phyloP scores from a whole-genome alignment of 495 filamentous ascomycete species.

The Tuber aestivum region DNA sequence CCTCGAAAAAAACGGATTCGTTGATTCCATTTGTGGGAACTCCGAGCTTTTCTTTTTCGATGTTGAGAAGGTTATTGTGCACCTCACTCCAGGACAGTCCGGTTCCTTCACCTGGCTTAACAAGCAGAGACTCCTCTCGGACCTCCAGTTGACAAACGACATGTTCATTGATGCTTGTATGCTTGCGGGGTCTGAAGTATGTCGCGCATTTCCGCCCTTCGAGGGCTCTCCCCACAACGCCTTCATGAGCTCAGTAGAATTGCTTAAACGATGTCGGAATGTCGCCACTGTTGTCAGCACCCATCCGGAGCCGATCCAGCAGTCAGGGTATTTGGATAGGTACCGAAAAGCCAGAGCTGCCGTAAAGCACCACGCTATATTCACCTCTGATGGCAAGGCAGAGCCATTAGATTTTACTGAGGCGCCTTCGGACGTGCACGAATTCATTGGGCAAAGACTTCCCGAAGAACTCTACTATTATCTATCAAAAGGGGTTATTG shows the following conservation, averaged over 20 bases:
- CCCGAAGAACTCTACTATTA: slow-evolving; percentile 92
- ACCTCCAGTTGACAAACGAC: slow-evolving; percentile 61
- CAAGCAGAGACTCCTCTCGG: slow-evolving; percentile 62
- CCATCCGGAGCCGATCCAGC: slow-evolving; percentile 58
- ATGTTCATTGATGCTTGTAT: slow-evolving; percentile 78
- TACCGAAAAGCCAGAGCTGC: slow-evolving; percentile 77
- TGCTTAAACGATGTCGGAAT: slow-evolving; percentile 45
- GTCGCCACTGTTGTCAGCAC: slow-evolving; percentile 61
- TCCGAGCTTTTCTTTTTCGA: slow-evolving; percentile 86
- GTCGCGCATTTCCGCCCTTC: slow-evolving; percentile 70
- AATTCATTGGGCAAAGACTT: slow-evolving; percentile 80
- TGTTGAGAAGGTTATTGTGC: slow-evolving; percentile 73
- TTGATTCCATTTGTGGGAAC: slow-evolving; percentile 74
- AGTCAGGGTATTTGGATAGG: slow-evolving; percentile 71
- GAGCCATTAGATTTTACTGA: slow-evolving; percentile 62
- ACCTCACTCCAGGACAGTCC: slow-evolving; percentile 60
- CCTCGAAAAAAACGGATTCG: slow-evolving; percentile 63
- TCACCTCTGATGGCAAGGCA: slow-evolving; percentile 68
- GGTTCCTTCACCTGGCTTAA: slow-evolving; percentile 64
- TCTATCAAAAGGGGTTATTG: slow-evolving; percentile 72
- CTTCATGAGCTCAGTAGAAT: slow-evolving; percentile 33
- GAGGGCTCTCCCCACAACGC: slow-evolving; percentile 45
- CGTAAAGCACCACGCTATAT: slow-evolving; percentile 78
- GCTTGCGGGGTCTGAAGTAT: slow-evolving; percentile 74
- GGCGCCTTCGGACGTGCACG: slow-evolving; percentile 73